phyloP scores from a whole-genome alignment of 257 asterid species.

The Solanum commersonii region DNA sequence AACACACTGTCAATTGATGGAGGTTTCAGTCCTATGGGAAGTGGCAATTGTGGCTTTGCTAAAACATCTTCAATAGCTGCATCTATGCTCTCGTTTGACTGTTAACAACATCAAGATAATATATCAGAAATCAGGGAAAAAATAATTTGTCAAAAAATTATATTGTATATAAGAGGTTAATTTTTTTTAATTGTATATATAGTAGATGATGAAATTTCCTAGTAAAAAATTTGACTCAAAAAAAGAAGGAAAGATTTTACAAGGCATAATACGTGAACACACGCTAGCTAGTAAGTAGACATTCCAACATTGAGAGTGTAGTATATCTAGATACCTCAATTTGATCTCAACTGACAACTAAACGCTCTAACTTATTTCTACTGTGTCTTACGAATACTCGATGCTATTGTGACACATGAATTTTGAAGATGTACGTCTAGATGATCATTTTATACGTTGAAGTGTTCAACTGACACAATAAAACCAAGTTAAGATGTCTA shows the following conservation, averaged over 20 bases:
- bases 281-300: neutral
- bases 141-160: accelerated
- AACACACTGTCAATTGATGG: constrained; percentile 67
- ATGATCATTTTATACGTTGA: no score
- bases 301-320: neutral
- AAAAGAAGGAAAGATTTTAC: neutral
- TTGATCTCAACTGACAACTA: neutral
- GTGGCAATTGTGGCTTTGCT: constrained; percentile 86
- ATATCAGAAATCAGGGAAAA: neutral
- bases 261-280: neutral
- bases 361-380: neutral
- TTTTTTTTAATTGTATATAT: neutral
- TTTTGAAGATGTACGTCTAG: neutral
- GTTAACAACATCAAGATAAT: neutral
- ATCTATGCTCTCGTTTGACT: constrained; percentile 91
- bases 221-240: neutral
- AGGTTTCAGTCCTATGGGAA: constrained; percentile 81
- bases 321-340: neutral
- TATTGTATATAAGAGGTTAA: neutral
- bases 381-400: neutral
- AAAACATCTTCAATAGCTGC: constrained; percentile 83
- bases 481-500: no score
- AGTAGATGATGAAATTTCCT: neutral
- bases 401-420: neutral
- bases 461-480: no score